A percentile compares a stretch with the other conserved stretches of the same genome.
phyloP scores from a whole-genome alignment of 768 basidiomycete genomes.

The Leccinum boreale region DNA sequence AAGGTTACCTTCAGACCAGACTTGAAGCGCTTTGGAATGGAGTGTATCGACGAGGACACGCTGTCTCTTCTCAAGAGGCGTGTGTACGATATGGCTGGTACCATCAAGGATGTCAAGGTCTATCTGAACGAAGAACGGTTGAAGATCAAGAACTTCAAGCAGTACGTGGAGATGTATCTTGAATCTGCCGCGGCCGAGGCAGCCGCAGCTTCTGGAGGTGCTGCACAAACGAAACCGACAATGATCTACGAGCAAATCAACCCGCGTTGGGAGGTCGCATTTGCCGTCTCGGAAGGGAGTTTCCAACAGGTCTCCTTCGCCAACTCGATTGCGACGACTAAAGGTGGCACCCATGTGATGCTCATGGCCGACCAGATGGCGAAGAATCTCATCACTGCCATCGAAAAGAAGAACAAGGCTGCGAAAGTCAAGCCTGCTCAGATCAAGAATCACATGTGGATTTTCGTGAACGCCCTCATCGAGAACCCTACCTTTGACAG shows the following conservation, averaged over 20 bases:
- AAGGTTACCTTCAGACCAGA: conserved; percentile 92
- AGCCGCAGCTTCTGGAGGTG: conserved; percentile 71
- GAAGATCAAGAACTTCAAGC: conserved; percentile 93
- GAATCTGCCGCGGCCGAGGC: conserved; percentile 71
- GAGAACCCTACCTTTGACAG: conserved; percentile 99
- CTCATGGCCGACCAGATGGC: conserved; percentile 86
- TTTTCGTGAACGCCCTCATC: conserved; percentile 93
- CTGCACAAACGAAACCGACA: conserved; percentile 68
- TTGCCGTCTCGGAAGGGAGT: conserved; percentile 88
- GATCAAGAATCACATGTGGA: conserved; percentile 97
- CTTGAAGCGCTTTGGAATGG: conserved; percentile 89
- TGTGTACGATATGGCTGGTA: conserved; percentile 97
- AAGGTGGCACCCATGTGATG: conserved; percentile 92
- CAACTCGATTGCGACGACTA: conserved; percentile 94
- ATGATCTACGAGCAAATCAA: conserved; percentile 80
- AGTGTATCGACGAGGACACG: conserved; percentile 86
- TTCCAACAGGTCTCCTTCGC: conserved; percentile 97
- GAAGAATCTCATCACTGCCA: conserved; percentile 74
- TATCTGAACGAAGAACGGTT: conserved; percentile 88
- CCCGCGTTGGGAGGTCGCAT: conserved; percentile 91
- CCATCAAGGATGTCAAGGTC: conserved; percentile 89
- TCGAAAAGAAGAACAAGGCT: conserved; percentile 96
- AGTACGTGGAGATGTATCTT: conserved; percentile 94
- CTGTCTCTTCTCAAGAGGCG: conserved; percentile 86
- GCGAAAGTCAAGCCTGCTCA: conserved; percentile 91